phyloP scores from a whole-genome alignment of 2,329 filamentous ascomycete species.

The Diaporthe citri region DNA sequence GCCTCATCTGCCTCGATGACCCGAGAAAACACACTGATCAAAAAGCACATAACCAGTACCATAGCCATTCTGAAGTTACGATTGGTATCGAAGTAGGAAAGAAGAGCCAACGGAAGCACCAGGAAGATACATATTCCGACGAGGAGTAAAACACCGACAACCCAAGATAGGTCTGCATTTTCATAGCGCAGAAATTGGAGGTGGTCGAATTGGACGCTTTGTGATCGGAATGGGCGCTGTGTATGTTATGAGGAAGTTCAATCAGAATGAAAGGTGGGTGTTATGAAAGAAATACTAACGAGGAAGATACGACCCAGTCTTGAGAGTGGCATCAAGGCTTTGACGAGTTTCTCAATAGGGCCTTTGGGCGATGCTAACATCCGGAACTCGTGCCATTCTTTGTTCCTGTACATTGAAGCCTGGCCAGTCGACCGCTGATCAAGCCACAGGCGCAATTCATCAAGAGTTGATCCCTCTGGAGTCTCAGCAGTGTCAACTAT shows the following conservation, averaged over 20 bases:
- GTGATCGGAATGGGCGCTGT: not conserved
- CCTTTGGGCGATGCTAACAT: not conserved
- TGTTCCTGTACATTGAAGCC: not conserved
- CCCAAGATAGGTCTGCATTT: not conserved
- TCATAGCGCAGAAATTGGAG: not conserved
- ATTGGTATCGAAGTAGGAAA: slow-evolving; percentile 18
- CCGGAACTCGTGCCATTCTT: slow-evolving; percentile 2
- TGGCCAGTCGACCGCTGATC: not conserved
- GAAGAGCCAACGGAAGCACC: slow-evolving; percentile 11
- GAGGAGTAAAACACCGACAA: not conserved
- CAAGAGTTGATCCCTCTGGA: not conserved
- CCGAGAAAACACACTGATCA: slow-evolving; percentile 17
- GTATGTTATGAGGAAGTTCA: not conserved
- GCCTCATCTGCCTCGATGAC: slow-evolving; percentile 10
- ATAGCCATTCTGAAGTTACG: not conserved
- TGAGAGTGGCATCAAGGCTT: not conserved
- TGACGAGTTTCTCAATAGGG: slow-evolving; percentile 19
- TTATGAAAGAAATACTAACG: not conserved
- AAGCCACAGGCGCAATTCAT: slow-evolving; percentile 1
- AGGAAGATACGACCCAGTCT: not conserved
- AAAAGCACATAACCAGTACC: slow-evolving; percentile 10
- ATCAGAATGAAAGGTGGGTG: too few species aligned
- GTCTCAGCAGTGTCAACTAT: not conserved
- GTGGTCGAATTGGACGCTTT: not conserved
- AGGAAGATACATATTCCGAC: slow-evolving; percentile 21